Evolutionary conservation across 768 basidiomycete species (phyloP).

Genomic region (Lentinula detonsa): DNA sequence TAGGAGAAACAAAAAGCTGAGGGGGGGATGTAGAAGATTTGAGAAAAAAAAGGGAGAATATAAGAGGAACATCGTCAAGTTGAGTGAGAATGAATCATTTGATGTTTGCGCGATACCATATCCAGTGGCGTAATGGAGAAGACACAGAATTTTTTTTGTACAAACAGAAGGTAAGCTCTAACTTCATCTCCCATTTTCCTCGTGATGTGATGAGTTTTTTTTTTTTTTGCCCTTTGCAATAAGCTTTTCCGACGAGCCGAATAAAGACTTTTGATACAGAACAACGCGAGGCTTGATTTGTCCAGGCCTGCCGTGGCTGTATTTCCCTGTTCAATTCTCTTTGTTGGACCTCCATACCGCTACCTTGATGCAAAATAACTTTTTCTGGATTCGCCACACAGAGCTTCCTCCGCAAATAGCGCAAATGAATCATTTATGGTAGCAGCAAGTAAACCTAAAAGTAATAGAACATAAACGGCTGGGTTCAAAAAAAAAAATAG

Average conservation of each 20-base stretch:
- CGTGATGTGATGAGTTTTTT: not conserved
- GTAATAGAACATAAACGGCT: not conserved
- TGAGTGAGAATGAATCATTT: not conserved
- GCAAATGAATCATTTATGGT: slow-evolving; percentile 1
- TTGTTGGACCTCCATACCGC: not conserved
- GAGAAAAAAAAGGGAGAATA: not conserved
- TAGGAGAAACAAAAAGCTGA: not conserved
- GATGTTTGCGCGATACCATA: not conserved
- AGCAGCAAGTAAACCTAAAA: not conserved
- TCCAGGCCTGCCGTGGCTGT: not conserved
- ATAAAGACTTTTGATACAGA: not conserved
- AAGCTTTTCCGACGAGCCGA: not conserved
- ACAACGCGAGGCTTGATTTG: not conserved
- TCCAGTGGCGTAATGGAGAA: slow-evolving; percentile 3
- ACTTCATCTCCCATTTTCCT: slow-evolving; percentile 1
- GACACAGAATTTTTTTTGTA: not conserved
- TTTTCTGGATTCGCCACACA: not conserved
- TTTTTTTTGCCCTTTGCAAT: not conserved
- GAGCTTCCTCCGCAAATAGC: not conserved
- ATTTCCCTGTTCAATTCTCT: not conserved
- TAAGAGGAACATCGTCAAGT: not conserved
- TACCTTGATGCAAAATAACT: not conserved
- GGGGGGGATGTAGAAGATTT: not conserved
- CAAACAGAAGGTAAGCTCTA: not conserved
- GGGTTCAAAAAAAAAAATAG: not conserved